Conservation (phyloP, 1,284 basidiomycete species). For the Polyporus tsugae region DNA sequence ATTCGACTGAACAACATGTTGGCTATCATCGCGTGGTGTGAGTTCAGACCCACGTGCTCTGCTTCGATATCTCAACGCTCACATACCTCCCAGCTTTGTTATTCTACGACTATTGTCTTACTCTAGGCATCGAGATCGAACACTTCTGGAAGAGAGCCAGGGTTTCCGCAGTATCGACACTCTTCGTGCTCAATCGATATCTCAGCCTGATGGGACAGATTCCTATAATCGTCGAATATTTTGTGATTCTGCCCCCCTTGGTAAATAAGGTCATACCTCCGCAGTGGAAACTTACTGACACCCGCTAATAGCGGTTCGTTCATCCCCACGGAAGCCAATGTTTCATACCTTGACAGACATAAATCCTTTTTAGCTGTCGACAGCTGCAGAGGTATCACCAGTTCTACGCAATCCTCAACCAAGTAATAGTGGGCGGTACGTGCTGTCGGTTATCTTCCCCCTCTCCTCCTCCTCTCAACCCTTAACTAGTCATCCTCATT, state of each 20-base stretch:
- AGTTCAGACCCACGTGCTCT: neutral
- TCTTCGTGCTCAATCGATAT: slow-evolving; percentile 31
- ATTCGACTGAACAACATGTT: slow-evolving; percentile 20
- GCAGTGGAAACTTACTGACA: neutral
- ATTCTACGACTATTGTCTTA: slow-evolving; percentile 23
- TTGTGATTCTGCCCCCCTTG: slow-evolving; percentile 15
- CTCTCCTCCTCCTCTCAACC: neutral
- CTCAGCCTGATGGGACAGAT: slow-evolving; percentile 29
- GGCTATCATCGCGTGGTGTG: slow-evolving; percentile 20
- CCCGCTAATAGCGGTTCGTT: slow-evolving; percentile 9
- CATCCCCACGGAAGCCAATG: neutral
- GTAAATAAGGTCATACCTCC: slow-evolving; percentile 16
- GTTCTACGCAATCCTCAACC: slow-evolving; percentile 21
- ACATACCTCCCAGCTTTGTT: slow-evolving; percentile 16
- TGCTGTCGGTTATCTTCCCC: neutral
- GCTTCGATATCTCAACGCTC: neutral
- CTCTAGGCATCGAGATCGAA: slow-evolving; percentile 20
- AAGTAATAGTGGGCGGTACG: slow-evolving; percentile 24
- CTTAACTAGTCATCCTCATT: slow-evolving; percentile 16
- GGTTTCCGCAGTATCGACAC: slow-evolving; percentile 25
- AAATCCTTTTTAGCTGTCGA: slow-evolving; percentile 20
- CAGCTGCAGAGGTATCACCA: slow-evolving; percentile 29
- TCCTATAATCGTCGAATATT: slow-evolving; percentile 32
- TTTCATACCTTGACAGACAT: neutral
- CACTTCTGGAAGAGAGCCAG: slow-evolving; percentile 25